Base-by-base conservation (phyloP, 1,284 basidiomycete genomes). In the Heterobasidion occidentale region DNA sequence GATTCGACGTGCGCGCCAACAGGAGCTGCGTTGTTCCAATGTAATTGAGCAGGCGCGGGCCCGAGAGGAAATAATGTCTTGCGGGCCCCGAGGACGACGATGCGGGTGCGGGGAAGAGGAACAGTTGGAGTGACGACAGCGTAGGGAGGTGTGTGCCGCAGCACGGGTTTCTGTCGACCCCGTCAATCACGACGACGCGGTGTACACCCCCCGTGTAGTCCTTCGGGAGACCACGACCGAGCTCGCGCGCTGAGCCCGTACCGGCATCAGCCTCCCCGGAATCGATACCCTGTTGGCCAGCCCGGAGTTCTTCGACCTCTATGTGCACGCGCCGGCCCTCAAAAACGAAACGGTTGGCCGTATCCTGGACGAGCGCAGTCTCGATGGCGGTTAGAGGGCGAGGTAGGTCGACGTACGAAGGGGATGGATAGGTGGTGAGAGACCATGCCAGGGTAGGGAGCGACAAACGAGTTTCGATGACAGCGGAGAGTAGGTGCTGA, bases 391-490 rank as follows among this genome's bases (percentile, higher is more conserved):
- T 81, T 69, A 92, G 79, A 2, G 80, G 76, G 36, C 89, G 80
- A 0, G 86, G 81, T 9, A 94, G 74, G 70, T 94, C 92, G 58
- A 94, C 78, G 66, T 94, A 94, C 61, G 78, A 84, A 1, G 85
- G 87, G 55, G 75, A 69, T 5, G 87, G 85, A 58, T 78, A 82
- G 15, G 78, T 73, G 0, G 89, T 88, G 46, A 90, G 73, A 15
- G 90, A 86, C 92, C 92, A 94, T 0, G 88, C 89, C 8, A 94
- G 77, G 0, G 93, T 94, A 9, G 84, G 84, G n/a, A 94, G 77
- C 45, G 78, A 70, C 48, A 88, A 73, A 8, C 74, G 74, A 8
- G 76, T 77, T 65, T 94, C 90, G 3, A 94, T 76, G 7, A 94
- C 75, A 0, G 92, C 90, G 3, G 91, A 94, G 36, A 94, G 79